phyloP scores from a whole-genome alignment of 163 green algal genomes.

The Chlamydomonas reinhardtii region DNA sequence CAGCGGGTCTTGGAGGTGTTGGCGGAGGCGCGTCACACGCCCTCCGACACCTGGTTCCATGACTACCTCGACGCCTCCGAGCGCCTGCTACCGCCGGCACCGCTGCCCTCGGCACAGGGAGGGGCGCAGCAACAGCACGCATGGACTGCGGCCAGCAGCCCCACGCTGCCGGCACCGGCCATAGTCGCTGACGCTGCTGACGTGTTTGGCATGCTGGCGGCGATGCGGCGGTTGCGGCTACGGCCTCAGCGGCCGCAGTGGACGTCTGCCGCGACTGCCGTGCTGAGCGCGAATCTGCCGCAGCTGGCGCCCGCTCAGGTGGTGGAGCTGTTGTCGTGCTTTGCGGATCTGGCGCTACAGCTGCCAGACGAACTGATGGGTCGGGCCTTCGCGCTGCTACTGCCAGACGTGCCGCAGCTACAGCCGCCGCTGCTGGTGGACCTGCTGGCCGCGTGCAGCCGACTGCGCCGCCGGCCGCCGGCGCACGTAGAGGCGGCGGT shows the following conservation, averaged over 20 bases:
- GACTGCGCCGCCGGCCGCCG: constrained; percentile 16
- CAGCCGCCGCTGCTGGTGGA: neutral
- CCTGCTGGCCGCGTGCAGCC: constrained; percentile 18
- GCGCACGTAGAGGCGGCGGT: neutral
- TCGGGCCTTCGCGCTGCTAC: constrained; percentile 7
- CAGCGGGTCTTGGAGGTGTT: constrained; percentile 16
- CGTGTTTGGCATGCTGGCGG: constrained; percentile 38
- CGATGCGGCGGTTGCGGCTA: constrained; percentile 1
- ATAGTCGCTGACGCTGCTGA: constrained; percentile 17
- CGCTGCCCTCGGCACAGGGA: too few relatives aligned
- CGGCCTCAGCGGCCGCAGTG: constrained; percentile 5
- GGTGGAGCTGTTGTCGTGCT: constrained; percentile 27
- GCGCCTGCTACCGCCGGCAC: neutral
- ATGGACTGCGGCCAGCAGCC: too few relatives aligned
- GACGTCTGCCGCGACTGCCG: neutral
- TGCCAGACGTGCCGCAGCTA: constrained; percentile 14
- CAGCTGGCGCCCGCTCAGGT: constrained; percentile 17
- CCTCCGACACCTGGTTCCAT: constrained; percentile 27
- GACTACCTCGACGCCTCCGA: constrained; percentile 8
- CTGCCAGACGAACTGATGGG: neutral
- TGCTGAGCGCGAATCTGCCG: neutral
- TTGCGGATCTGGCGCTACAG: constrained; percentile 23
- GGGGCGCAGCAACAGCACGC: too few relatives aligned
- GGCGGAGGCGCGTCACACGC: neutral
- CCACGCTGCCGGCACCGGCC: too few relatives aligned